A percentile compares a stretch with the other conserved stretches of the same genome.
Conservation (phyloP, 805 yeast genomes). For the Candida succiphila region DNA sequence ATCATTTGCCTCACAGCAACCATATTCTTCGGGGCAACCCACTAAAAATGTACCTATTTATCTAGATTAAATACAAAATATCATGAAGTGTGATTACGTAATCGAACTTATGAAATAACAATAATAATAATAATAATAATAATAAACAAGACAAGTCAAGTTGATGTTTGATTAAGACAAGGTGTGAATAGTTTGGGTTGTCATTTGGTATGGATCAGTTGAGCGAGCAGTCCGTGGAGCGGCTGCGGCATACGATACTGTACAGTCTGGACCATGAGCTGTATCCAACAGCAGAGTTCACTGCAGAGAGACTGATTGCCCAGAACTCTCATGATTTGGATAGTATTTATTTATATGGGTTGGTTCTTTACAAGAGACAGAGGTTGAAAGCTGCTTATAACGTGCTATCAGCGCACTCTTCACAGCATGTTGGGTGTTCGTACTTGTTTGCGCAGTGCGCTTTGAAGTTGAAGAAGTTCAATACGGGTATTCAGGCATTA, state of each 20-base stretch:
- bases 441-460: slow-evolving; percentile 68
- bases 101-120: too few species aligned
- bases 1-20: slow-evolving; percentile 42
- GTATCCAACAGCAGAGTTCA: slow-evolving; percentile 70
- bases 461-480: slow-evolving; percentile 38
- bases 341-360: slow-evolving; percentile 59
- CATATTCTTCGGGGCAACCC: slow-evolving; percentile 22
- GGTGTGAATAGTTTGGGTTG: neutral
- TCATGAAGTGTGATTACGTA: too few species aligned
- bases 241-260: slow-evolving; percentile 50
- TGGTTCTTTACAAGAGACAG: slow-evolving; percentile 49
- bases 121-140: too few species aligned
- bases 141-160: too few species aligned
- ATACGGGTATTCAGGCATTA: slow-evolving; percentile 53
- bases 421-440: slow-evolving; percentile 61
- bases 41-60: slow-evolving; percentile 5
- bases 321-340: slow-evolving; percentile 45
- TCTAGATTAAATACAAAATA: neutral
- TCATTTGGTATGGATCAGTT: neutral
- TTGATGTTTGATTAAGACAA: too few species aligned
- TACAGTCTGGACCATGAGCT: slow-evolving; percentile 67
- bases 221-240: slow-evolving; percentile 15
- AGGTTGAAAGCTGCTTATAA: slow-evolving; percentile 57
- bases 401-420: slow-evolving; percentile 27
- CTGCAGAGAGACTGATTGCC: slow-evolving; percentile 73